phyloP scores from a whole-genome alignment of 768 basidiomycete species.

The Boletus edulis region DNA sequence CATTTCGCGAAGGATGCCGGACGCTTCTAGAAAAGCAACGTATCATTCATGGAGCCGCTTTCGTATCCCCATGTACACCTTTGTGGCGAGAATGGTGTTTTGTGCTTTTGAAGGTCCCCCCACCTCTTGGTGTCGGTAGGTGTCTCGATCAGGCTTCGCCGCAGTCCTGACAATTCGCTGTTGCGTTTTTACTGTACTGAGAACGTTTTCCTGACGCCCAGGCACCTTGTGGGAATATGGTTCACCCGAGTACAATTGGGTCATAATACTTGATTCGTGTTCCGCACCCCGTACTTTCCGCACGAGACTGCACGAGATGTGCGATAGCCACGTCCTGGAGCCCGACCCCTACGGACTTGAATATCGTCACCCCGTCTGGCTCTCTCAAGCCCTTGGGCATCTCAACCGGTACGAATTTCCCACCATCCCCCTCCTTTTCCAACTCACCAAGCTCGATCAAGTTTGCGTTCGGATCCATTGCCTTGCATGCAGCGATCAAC shows the following conservation, averaged over 20 bases:
- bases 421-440: no score
- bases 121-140: slow-evolving; percentile 54
- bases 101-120: slow-evolving; percentile 62
- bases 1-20: no score
- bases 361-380: no score
- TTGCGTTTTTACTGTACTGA: neutral
- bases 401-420: no score
- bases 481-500: no score
- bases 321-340: slow-evolving; percentile 88
- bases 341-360: slow-evolving; percentile 80
- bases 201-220: slow-evolving; percentile 18
- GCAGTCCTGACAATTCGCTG: neutral
- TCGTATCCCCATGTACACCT: no score
- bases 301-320: slow-evolving; percentile 59
- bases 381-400: no score
- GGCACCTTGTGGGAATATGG: slow-evolving; percentile 64
- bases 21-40: no score
- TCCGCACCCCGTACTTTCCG: slow-evolving; percentile 54
- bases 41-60: no score
- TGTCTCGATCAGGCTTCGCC: neutral
- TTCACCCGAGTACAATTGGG: slow-evolving; percentile 53
- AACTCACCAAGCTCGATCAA: no score
- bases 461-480: no score
- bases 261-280: slow-evolving; percentile 45
- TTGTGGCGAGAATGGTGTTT: slow-evolving; percentile 56